Percentiles rank a stretch among this genome's conserved stretches.
Evolutionary conservation across 106 monocot genomes (phyloP).

Genomic region (Cymbidium sinense): DNA sequence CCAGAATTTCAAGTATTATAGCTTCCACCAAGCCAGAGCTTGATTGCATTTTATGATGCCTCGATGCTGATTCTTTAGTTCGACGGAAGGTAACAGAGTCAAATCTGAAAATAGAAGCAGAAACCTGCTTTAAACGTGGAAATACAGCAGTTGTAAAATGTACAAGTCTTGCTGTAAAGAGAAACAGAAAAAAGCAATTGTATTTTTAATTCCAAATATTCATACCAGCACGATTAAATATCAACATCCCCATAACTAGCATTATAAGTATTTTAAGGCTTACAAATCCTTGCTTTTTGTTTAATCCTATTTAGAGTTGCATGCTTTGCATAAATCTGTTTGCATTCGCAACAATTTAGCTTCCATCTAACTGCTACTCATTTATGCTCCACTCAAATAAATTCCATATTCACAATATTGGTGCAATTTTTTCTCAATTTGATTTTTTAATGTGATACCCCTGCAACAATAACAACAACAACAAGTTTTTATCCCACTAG

Average conservation of each 20-base stretch:
- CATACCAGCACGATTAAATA: not conserved
- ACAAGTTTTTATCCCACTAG: too few relatives aligned
- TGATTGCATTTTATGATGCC: slow-evolving; percentile 70
- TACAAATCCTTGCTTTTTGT: not conserved
- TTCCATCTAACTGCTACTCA: not conserved
- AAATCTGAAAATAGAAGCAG: slow-evolving; percentile 40
- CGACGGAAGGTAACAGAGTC: slow-evolving; percentile 68
- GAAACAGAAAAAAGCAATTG: not conserved
- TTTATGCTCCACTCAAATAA: not conserved
- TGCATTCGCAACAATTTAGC: not conserved
- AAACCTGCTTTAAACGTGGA: not conserved
- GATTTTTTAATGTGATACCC: too few relatives aligned
- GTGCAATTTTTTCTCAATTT: too few relatives aligned
- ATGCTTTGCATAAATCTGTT: not conserved
- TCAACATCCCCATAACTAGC: not conserved
- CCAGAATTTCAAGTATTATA: slow-evolving; percentile 87
- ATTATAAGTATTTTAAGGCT: not conserved
- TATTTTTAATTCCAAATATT: not conserved
- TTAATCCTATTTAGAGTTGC: slow-evolving; percentile 1
- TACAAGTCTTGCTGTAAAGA: not conserved
- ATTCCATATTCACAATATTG: not conserved
- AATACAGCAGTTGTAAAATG: not conserved
- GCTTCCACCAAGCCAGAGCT: slow-evolving; percentile 93
- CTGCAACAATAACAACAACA: too few relatives aligned
- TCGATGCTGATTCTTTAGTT: slow-evolving; percentile 68